A percentile compares a stretch with the other conserved stretches of the same genome.
Evolutionary conservation across 768 basidiomycete species (phyloP).

Genomic region (Terana coerulea): DNA sequence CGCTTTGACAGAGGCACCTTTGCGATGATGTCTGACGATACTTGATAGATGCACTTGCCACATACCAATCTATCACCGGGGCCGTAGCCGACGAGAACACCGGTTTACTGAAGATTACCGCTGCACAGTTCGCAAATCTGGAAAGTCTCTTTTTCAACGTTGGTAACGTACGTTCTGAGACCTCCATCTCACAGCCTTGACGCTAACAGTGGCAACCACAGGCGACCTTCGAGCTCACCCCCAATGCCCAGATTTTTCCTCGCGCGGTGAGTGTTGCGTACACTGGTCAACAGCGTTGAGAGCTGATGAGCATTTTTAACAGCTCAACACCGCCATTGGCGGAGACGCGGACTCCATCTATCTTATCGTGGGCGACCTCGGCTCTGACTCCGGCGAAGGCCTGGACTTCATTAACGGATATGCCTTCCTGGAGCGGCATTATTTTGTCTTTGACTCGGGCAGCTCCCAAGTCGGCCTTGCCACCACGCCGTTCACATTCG

Average conservation of each 20-base stretch:
- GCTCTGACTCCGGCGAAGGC: constrained; percentile 1
- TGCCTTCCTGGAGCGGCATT: constrained; percentile 9
- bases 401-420: constrained; percentile 10
- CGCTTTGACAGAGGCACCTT: too few relatives aligned
- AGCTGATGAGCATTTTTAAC: too few relatives aligned
- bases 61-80: constrained; percentile 18
- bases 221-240: constrained; percentile 34
- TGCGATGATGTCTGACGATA: not conserved
- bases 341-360: not conserved
- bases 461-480: constrained; percentile 32
- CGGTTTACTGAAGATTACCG: constrained; percentile 18
- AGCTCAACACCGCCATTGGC: constrained; percentile 10
- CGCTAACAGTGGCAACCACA: too few relatives aligned
- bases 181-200: not conserved
- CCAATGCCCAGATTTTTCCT: constrained; percentile 41
- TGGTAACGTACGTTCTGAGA: constrained; percentile 5
- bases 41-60: constrained; percentile 20
- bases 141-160: constrained; percentile 20
- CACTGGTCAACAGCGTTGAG: too few relatives aligned
- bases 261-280: constrained; percentile 13
- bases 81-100: constrained; percentile 11
- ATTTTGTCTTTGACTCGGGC: constrained; percentile 17
- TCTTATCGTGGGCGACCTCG: constrained; percentile 6
- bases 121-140: constrained; percentile 17
- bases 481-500: constrained; percentile 27